Base-by-base conservation (phyloP, 495 filamentous ascomycete genomes). In the Filosporella fistucella region DNA sequence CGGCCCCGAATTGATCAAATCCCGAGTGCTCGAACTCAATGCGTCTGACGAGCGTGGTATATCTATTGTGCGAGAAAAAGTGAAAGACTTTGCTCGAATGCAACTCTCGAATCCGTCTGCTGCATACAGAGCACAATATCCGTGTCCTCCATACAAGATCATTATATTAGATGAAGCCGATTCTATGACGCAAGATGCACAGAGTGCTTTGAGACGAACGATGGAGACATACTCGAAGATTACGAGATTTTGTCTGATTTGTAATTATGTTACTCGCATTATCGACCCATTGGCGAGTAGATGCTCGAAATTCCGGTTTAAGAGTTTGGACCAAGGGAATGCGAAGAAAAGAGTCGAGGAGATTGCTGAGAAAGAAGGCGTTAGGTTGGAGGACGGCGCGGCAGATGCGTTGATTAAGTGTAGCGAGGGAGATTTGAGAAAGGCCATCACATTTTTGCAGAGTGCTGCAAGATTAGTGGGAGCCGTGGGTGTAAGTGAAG, bases 211-310 rank as follows among this genome's bases (percentile, higher is more conserved):
- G 33, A 74, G 93, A 47, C 78, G 93, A 30, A 97, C 93, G 6
- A 98, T 98, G 93, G 93, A 98, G 72, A 93, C 88, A 42, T 97
- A 97, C 66, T 86, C 79, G 66, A 89, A 87, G 61, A 96, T 97
- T 61, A 99, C 93, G 5, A 75, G 93, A 18, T 99, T 99, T 67
- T 97, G 94, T 64, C 72, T 99, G 11, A 90, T 97, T 32, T 99
- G 93, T 68, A 99, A 99, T 68, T 99, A 97, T 58, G 91, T 99
- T 25, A 97, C 93, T 0, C 71, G 93, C 45, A 97, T 99, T 60
- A 99, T 99, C 58, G 93, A 97, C 63, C 93, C 93, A 20, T 70
- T 99, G 18, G 93, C 93, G 1, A 88, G 82, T 62, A 77, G 88
- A 41, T 99, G 93, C 67, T 88, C 82, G 66, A 99, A 99, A 68